Base-by-base conservation (phyloP, 305 asterid genomes). In the Plantago coronopus region DNA sequence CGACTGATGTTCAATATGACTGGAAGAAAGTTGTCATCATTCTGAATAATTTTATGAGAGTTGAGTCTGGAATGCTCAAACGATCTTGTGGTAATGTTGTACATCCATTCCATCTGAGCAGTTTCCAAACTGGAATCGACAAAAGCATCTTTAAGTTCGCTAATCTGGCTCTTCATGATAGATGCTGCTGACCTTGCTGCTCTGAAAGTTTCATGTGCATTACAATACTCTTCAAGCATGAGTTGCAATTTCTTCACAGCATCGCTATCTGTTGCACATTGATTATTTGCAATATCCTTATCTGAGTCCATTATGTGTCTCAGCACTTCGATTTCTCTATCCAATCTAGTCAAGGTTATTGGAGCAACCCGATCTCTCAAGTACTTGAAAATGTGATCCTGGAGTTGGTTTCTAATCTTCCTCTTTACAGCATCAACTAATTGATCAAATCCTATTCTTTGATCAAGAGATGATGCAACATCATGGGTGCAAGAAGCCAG, bases 101-200 rank as follows among this genome's bases (percentile, higher is more conserved):
- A 83, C 88, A 90, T 87, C 99, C 99, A 94, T 78, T 94, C 96
- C 86, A 81, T 77, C 84, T 80, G 95, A 74, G 83, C 73, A 66
- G 87, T 81, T 79, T 87, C 97, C 83, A 90, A 64, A 85, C 80
- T 76, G 74, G 90, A 79, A 76, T 84, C 88, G 38, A 79, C 79
- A 68, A 87, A 86, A 70, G 84, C 87, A 25, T 88, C 96, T 76
- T 84, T 87, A 65, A 90, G 80, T 66, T 87, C 93, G 69, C 79
- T 81, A 61, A 88, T 80, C 79, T 81, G 90, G 78, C 80, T 84
- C 79, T 84, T 86, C 96, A 84, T 87, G 76, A 74, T 71, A 66
- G 95, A 82, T 64, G 84, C 91, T 54, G 95, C 91, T 65, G 91
- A 85, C 75, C 78, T 81, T 65, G 95, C 96, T 2, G 99, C 91